Evolutionary conservation across 2,329 filamentous ascomycete species (phyloP), one percentile per base, ranked within the genome.

Genomic region (Madurella mycetomatis): DNA sequence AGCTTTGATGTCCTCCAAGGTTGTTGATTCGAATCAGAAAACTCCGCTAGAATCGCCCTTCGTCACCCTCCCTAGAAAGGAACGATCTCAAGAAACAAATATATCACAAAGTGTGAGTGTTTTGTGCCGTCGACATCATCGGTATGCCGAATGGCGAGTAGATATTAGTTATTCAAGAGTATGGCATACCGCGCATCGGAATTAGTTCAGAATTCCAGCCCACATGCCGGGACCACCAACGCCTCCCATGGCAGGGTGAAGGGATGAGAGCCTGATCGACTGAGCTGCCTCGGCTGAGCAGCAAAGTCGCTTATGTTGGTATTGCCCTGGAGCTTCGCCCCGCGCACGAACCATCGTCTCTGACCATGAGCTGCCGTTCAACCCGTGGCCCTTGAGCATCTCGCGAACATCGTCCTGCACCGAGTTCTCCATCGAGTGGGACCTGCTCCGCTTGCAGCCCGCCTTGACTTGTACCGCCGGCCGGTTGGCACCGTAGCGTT

Each of bases 361-460:
- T 34, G 73, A 62, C 69, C 73, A 76, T 15, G 62, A 55, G 31
- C 64, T 47, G 59, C 57, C 50, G 58, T 57, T 60, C 59, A 67
- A 53, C 59, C 72, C 69, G 49, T 65, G 65, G 34, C 66, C 71
- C 43, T 71, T 71, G 30, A 88, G 72, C 62, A 88, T 75, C 49
- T 84, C 79, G 51, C 85, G 82, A 11, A 88, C 85, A 55, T 86
- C 85, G 56, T 87, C 82, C 64, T 88, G 85, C 9, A 85, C 73
- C n/a, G 74, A 70, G 54, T 76, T 72, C 54, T 87, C 84, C 52
- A 80, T 75, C 13, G 83, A 86, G 8, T 72, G 63, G 13, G 82
- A 77, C 48, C 84, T 76, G 64, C 79, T 81, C 61, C 85, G 80
- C 74, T 88, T 88, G 55, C 72, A 70, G 19, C 76, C 76, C 30